These are phyloP conservation scores for Russula olivacea DNA, from an alignment of 768 basidiomycete species.

Conservation along the genomic window DNA sequence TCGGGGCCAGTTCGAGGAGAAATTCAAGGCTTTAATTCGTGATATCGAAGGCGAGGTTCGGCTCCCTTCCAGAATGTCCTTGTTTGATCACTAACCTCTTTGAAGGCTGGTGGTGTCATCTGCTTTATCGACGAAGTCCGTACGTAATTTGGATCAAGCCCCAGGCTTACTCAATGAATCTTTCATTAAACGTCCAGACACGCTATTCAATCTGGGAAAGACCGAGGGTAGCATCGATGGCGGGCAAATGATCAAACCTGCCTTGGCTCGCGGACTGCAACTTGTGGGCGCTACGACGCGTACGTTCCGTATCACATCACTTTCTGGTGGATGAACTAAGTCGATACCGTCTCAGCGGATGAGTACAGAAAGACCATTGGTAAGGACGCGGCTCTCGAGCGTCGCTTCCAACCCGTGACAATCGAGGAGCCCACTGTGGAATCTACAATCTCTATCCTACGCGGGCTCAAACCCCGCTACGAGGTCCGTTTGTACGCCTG, in stretches of 20 bases:
- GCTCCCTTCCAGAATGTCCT: slow-evolving; percentile 24
- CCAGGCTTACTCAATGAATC: neutral
- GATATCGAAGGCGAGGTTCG: slow-evolving; percentile 82
- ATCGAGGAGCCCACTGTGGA: slow-evolving; percentile 88
- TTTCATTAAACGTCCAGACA: slow-evolving; percentile 40
- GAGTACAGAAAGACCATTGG: slow-evolving; percentile 89
- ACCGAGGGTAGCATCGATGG: slow-evolving; percentile 89
- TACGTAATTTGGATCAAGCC: slow-evolving; percentile 37
- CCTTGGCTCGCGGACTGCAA: slow-evolving; percentile 79
- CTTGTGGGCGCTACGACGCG: slow-evolving; percentile 89
- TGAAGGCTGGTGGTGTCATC: slow-evolving; percentile 67
- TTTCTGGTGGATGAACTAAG: neutral
- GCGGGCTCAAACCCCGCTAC: slow-evolving; percentile 77
- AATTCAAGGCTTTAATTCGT: slow-evolving; percentile 82
- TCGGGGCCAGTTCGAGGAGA: slow-evolving; percentile 89
- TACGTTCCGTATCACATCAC: slow-evolving; percentile 34
- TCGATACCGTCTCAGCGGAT: slow-evolving; percentile 45
- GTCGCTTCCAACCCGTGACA: slow-evolving; percentile 83
- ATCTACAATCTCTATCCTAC: slow-evolving; percentile 78
- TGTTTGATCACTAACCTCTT: slow-evolving; percentile 18
- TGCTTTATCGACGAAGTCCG: slow-evolving; percentile 95
- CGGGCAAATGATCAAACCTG: slow-evolving; percentile 91
- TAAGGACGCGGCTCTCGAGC: slow-evolving; percentile 86
- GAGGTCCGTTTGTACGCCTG: slow-evolving; percentile 40
- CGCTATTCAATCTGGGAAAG: slow-evolving; percentile 83